These are phyloP conservation scores for Wickerhamiella vanderwaltii DNA, from an alignment of 805 yeast genomes.

Conservation along the genomic window DNA sequence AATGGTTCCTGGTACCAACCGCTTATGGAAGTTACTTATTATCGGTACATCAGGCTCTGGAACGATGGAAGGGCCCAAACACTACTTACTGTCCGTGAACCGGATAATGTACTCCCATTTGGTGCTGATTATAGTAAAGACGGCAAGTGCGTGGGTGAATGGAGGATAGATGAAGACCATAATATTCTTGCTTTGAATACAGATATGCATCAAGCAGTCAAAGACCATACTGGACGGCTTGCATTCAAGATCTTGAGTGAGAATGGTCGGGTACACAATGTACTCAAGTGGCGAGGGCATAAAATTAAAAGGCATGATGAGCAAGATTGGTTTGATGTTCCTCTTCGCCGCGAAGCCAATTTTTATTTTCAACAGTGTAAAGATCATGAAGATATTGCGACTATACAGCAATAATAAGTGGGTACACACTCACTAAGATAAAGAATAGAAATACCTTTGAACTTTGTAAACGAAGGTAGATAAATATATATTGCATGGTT, in stretches of 20 bases:
- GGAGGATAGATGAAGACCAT: slow-evolving; percentile 51
- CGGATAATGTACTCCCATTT: slow-evolving; percentile 49
- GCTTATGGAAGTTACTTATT: slow-evolving; percentile 73
- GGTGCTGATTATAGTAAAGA: slow-evolving; percentile 18
- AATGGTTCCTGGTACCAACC: slow-evolving; percentile 53
- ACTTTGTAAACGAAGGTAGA: no score
- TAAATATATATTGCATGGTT: no score
- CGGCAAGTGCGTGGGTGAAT: slow-evolving; percentile 22
- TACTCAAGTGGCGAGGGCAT: slow-evolving; percentile 47
- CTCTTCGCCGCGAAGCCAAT: background rate
- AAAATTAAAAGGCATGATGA: background rate
- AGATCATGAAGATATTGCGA: no score
- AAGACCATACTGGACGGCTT: slow-evolving; percentile 51
- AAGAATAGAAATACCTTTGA: no score
- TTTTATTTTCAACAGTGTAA: no score
- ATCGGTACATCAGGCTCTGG: slow-evolving; percentile 70
- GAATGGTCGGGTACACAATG: slow-evolving; percentile 45
- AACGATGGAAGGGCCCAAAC: slow-evolving; percentile 66
- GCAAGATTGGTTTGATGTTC: slow-evolving; percentile 3
- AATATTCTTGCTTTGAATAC: slow-evolving; percentile 39
- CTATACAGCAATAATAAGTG: no score
- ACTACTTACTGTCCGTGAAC: slow-evolving; percentile 61
- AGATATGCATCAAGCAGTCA: slow-evolving; percentile 48
- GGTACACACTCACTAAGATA: no score
- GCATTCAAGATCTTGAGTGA: slow-evolving; percentile 47